phyloP scores from a whole-genome alignment of 2,329 filamentous ascomycete species.

The Ambrosiella xylebori region DNA sequence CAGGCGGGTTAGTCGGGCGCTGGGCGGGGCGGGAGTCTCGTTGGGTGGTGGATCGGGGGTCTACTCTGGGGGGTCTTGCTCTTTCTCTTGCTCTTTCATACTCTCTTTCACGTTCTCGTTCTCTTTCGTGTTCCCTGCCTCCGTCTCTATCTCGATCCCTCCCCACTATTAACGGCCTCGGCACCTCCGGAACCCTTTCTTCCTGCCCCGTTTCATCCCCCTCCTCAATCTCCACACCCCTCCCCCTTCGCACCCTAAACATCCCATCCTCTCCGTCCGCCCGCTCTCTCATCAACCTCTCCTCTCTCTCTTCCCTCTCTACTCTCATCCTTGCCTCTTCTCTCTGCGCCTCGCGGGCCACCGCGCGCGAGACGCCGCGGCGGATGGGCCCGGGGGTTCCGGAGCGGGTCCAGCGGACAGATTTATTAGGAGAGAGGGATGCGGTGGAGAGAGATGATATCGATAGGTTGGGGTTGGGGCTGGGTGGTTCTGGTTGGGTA shows the following conservation, averaged over 20 bases:
- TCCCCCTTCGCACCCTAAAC: background rate
- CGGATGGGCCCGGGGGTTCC: too few species aligned
- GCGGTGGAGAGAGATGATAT: too few species aligned
- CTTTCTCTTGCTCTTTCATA: background rate
- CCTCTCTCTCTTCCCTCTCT: background rate
- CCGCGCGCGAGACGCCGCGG: too few species aligned
- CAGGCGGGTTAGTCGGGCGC: background rate
- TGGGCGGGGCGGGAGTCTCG: background rate
- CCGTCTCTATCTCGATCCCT: background rate
- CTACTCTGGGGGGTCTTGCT: too few species aligned
- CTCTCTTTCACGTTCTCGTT: background rate
- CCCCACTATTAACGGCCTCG: background rate
- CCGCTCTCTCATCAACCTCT: background rate
- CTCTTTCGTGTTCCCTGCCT: background rate
- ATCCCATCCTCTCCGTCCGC: background rate
- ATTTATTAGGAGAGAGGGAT: too few species aligned
- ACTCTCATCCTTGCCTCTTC: background rate
- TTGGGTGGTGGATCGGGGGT: background rate
- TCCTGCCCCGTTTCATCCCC: background rate
- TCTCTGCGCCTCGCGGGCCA: background rate
- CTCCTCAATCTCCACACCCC: background rate
- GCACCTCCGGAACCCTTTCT: background rate
- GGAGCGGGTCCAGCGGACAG: too few species aligned
- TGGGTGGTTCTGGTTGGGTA: too few species aligned
- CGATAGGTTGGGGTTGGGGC: too few species aligned